Evolutionary conservation across 768 basidiomycete species (phyloP), one percentile per base, ranked within the genome.

Genomic region (Suillus discolor): DNA sequence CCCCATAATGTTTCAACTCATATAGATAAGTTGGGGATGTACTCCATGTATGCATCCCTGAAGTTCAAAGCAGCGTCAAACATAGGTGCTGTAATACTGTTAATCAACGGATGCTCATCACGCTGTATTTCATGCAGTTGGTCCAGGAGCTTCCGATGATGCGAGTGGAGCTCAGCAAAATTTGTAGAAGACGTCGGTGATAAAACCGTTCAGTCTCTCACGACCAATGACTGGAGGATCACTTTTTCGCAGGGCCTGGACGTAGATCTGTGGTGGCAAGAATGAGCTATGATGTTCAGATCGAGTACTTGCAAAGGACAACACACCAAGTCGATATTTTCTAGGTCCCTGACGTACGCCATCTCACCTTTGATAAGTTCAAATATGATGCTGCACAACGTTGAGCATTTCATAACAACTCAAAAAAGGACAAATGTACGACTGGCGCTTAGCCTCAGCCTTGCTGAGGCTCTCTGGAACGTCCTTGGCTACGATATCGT

Each of bases 321-420:
- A 72, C 87, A 13, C 71, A 95, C 94, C 67, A 81, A 81, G 67
- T 91, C 89, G 54, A 97, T 90, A 64, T 89, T 91, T 77, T 95
- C 92, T 65, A 97, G 77, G 81, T 97, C 95, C 70, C 89, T 92
- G 34, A 97, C 95, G 73, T 96, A 97, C 36, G 89, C 87, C 94
- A 97, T 97, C 76, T 97, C 95, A 68, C 93, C 92, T 76, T 97
- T 93, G 76, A 97, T 97, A 67, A 97, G 77, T 80, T 97, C 95
- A 72, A 96, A 97, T 61, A 97, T 95, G 71, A 95, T 89, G 53
- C 94, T 95, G 68, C 45, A 41, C 53, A 65, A 31, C 0, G n/a
- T 13, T 18, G 39, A 66, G 65, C 28, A 65, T 36, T 49, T 61
- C 41, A 42, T 62, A 64, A 20, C 12, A 25, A 12, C 13, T 18